A percentile compares a stretch with the other conserved stretches of the same genome.
Evolutionary conservation across 2,329 filamentous ascomycete genomes (phyloP).

Genomic region (Alternaria dauci): DNA sequence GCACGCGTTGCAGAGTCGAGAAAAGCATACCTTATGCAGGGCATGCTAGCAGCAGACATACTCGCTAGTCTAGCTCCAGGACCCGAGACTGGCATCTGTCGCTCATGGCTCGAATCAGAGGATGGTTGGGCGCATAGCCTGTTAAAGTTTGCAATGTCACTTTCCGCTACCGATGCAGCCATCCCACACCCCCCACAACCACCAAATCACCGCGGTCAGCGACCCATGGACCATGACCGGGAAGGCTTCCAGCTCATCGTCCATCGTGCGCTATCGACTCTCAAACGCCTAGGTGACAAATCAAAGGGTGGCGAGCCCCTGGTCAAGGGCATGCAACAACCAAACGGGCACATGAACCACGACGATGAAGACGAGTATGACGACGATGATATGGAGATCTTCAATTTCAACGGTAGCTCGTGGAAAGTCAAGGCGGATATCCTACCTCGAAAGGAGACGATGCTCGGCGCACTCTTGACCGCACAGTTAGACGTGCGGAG

Average conservation of each 20-base stretch:
- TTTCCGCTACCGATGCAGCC: constrained; percentile 54
- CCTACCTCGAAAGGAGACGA: constrained; percentile 55
- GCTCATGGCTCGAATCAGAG: constrained; percentile 81
- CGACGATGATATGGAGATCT: constrained; percentile 40
- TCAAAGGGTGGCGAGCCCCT: constrained; percentile 47
- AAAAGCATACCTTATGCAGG: constrained; percentile 91
- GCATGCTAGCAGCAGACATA: constrained; percentile 88
- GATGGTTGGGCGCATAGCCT: constrained; percentile 86
- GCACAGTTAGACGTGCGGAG: constrained; percentile 54
- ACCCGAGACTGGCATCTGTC: constrained; percentile 75
- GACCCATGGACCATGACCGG: constrained; percentile 45
- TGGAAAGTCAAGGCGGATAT: constrained; percentile 53
- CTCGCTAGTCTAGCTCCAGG: constrained; percentile 76
- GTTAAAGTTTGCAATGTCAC: constrained; percentile 74
- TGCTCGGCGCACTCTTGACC: constrained; percentile 58
- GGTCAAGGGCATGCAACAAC: constrained; percentile 38
- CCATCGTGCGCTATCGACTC: constrained; percentile 57
- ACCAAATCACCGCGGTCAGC: constrained; percentile 42
- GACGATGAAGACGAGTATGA: constrained; percentile 30
- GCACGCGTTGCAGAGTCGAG: constrained; percentile 78
- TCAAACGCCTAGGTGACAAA: constrained; percentile 58
- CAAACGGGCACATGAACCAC: constrained; percentile 37
- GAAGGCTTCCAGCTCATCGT: constrained; percentile 53
- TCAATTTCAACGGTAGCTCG: constrained; percentile 40
- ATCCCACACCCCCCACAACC: constrained; percentile 38